These are phyloP conservation scores for Arbutus unedo DNA, from an alignment of 148 eudicot genomes.

Conservation along the genomic window DNA sequence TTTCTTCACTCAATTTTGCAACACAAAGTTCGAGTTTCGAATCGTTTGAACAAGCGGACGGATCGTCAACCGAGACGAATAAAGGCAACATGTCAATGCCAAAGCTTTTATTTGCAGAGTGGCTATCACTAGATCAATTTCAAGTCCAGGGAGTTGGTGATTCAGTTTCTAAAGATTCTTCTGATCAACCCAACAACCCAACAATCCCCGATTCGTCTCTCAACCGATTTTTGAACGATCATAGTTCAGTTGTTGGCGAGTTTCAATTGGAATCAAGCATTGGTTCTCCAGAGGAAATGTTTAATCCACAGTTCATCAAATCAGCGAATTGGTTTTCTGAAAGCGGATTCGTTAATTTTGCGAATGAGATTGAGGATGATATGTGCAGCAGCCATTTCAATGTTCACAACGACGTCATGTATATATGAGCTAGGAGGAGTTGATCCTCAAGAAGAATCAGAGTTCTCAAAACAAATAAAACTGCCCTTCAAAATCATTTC, in stretches of 20 bases:
- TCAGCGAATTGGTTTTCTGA: slow-evolving; percentile 20
- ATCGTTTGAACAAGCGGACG: slow-evolving; percentile 19
- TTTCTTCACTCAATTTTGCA: slow-evolving; percentile 22
- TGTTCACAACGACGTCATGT: slow-evolving; percentile 16
- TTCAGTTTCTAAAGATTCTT: slow-evolving; percentile 13
- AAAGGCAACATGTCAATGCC: slow-evolving; percentile 19
- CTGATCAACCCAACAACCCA: neutral
- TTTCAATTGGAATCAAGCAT: neutral
- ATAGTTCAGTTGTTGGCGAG: slow-evolving; percentile 7
- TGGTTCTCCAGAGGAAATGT: slow-evolving; percentile 13
- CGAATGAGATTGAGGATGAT: slow-evolving; percentile 15
- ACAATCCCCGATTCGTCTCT: neutral
- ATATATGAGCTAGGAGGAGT: neutral
- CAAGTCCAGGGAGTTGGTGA: slow-evolving; percentile 16
- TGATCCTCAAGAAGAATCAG: no score
- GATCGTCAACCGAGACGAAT: slow-evolving; percentile 9
- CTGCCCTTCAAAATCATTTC: no score
- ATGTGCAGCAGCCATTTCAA: slow-evolving; percentile 19
- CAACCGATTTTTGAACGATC: slow-evolving; percentile 5
- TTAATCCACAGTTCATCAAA: slow-evolving; percentile 10
- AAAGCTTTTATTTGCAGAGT: slow-evolving; percentile 43
- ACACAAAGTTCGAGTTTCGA: slow-evolving; percentile 15
- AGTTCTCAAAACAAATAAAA: no score
- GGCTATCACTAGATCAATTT: slow-evolving; percentile 44
- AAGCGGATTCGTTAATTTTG: slow-evolving; percentile 16